Conservation (phyloP, 306 rosid species). For the Corylus heterophylla region DNA sequence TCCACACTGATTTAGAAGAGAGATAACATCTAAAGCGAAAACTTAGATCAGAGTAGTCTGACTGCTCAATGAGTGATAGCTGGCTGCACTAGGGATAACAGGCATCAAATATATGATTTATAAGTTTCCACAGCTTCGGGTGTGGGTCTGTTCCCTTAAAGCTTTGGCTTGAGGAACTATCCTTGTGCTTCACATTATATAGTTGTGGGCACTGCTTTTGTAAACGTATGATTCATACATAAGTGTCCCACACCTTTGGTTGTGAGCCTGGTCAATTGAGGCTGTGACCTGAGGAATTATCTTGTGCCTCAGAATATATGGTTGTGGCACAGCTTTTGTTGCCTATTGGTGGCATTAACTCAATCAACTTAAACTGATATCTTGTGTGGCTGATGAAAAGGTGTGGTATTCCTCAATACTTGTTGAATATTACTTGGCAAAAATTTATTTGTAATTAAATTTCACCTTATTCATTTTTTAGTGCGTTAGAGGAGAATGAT, state of each 20-base stretch:
- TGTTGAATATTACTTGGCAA: too few relatives aligned
- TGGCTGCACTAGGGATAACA: neutral
- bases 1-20: neutral
- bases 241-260: neutral
- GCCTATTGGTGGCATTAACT: neutral
- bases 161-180: neutral
- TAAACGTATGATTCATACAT: neutral
- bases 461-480: neutral
- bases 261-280: neutral
- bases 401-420: neutral
- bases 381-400: neutral
- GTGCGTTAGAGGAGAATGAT: neutral
- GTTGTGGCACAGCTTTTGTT: neutral
- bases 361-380: neutral
- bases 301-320: neutral
- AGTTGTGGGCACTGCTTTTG: neutral
- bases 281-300: neutral
- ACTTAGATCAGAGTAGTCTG: conserved; percentile 5
- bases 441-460: neutral
- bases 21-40: neutral
- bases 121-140: neutral
- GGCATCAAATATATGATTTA: neutral
- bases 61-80: neutral
- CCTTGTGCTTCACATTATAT: neutral
- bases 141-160: neutral